A percentile compares a stretch with the other conserved stretches of the same genome.
phyloP scores from a whole-genome alignment of 164 flowering plant species.

The Protea cynaroides region DNA sequence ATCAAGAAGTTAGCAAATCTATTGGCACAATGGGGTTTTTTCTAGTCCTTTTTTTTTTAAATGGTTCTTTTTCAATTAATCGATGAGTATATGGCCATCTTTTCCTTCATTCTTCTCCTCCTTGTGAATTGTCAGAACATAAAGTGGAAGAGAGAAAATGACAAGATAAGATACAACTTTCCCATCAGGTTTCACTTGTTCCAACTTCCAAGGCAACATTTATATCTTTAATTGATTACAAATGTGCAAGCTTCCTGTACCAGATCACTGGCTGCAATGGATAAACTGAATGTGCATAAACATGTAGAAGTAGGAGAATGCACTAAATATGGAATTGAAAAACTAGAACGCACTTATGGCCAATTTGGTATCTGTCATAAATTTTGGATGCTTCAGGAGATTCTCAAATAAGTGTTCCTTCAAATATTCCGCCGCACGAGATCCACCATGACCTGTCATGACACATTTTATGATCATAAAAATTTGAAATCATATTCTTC shows the following conservation, averaged over 20 bases:
- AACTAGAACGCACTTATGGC: constrained; percentile 72
- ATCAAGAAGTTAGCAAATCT: too few relatives aligned
- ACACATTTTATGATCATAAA: constrained; percentile 6
- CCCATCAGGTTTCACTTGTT: too few relatives aligned
- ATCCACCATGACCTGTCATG: constrained; percentile 91
- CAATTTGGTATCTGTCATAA: constrained; percentile 60
- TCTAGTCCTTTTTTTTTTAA: too few relatives aligned
- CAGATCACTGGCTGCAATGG: constrained; percentile 2
- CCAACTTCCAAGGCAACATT: neutral
- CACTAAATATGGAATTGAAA: constrained; percentile 4
- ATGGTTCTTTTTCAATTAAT: too few relatives aligned
- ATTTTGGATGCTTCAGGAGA: constrained; percentile 86
- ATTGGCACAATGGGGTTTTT: too few relatives aligned
- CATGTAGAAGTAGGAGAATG: neutral
- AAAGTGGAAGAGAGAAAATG: too few relatives aligned
- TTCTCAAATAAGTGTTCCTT: constrained; percentile 87
- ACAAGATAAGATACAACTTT: too few relatives aligned
- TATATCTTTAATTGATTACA: too few relatives aligned
- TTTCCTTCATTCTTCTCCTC: too few relatives aligned
- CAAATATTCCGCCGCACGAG: constrained; percentile 89
- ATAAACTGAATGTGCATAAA: neutral
- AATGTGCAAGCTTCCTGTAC: neutral
- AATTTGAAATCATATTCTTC: neutral
- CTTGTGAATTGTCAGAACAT: too few relatives aligned
- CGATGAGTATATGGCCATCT: too few relatives aligned